Evolutionary conservation across 1,284 basidiomycete species (phyloP).

Genomic region (Grifola frondosa): DNA sequence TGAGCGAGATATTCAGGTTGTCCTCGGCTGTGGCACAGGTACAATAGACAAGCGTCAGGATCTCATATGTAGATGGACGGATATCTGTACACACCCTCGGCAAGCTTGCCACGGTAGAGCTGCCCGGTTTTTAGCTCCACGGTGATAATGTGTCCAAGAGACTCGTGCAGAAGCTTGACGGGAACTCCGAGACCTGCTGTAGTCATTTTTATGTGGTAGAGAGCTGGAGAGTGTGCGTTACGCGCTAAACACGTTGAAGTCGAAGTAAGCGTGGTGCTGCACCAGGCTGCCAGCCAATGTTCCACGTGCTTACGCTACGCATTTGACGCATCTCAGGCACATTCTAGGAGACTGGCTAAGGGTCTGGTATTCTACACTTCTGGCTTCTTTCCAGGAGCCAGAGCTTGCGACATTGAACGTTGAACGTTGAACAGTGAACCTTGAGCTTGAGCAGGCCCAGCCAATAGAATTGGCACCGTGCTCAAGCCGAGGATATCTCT

Average conservation of each 20-base stretch:
- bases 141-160: conserved; percentile 94
- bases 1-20: conserved; percentile 95
- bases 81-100: conserved; percentile 68
- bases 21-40: conserved; percentile 78
- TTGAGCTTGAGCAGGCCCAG: too few species aligned
- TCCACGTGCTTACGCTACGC: too few species aligned
- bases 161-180: conserved; percentile 91
- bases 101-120: conserved; percentile 95
- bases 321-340: too few species aligned
- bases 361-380: too few species aligned
- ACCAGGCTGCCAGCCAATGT: conserved; percentile 3
- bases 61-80: background rate
- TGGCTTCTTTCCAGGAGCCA: too few species aligned
- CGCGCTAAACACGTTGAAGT: conserved; percentile 5
- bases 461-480: too few species aligned
- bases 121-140: conserved; percentile 98
- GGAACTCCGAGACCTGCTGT: conserved; percentile 78
- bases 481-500: too few species aligned
- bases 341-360: too few species aligned
- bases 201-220: conserved; percentile 27
- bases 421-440: too few species aligned
- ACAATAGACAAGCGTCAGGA: conserved; percentile 17
- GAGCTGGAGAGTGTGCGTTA: background rate
- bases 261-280: conserved; percentile 1
- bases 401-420: too few species aligned